Evolutionary conservation across 1,139 yeast genomes (phyloP), one percentile per base, ranked within the genome.

Genomic region (Kodamaea sp.): DNA sequence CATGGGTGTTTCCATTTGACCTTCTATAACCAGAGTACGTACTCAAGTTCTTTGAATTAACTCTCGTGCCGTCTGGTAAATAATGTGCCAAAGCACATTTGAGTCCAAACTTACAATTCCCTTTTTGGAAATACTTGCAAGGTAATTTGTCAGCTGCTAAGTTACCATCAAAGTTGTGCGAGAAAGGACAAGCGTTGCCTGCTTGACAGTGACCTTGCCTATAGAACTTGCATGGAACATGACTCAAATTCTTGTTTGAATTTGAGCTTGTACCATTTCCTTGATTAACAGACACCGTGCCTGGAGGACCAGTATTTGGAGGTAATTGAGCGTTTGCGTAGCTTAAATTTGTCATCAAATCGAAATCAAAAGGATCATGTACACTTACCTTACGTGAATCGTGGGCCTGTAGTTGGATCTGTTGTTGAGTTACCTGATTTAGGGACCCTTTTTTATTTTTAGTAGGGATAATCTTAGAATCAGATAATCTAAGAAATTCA

Each of bases 201-300:
- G 97, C 97, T 62, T 89, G 97, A 61, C 97, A 90, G 12, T 85
- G 79, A 0, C 97, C 97, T 58, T 89, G 96, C 46, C 79, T 73
- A 59, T 73, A 89, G 67, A 92, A 90, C 64, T 90, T 90, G 62
- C 98, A 90, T 1, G 98, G 97, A 29, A 90, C 97, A 62, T 90
- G 98, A 39, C 94, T 81, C 39, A 85, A 70, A 53, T 83, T 70
- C 44, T 70, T 70, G 49, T 50, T 60, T 29, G 44, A 32, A 26
- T 34, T 38, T 23, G 35, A 34, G 8, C 9, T 15, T 15, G 31
- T 27, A 7, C 45, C 42, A 5, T 40, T 12, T 24, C 51, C 46
- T 31, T 31, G 57, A 26, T 47, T 46, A 8, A 54, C 55, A 2
- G 60, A 39, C 3, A 55, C 59, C 1, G 67, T 53, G 1, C 71